Base-by-base conservation (phyloP, 108 stramenopile species). In the Pinguiococcus pyrenoidosus region DNA sequence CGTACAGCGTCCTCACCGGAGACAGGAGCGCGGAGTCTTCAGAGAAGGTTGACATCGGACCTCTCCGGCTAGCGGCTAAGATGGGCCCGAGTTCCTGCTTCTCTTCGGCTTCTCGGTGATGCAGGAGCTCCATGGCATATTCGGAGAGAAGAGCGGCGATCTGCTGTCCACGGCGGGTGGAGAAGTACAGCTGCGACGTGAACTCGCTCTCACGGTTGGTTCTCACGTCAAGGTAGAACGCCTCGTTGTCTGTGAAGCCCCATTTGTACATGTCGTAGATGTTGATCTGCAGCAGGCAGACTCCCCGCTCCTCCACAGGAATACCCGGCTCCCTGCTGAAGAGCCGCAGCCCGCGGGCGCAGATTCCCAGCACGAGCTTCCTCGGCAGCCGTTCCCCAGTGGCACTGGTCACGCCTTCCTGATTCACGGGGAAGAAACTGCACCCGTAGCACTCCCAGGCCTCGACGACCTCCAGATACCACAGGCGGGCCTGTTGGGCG, bases 101-200 rank as follows among this genome's bases (percentile, higher is more conserved):
- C n/a, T n/a, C n/a, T n/a, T n/a, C n/a, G n/a, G n/a, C n/a, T n/a
- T n/a, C n/a, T n/a, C n/a, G n/a, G n/a, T n/a, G n/a, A n/a, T n/a
- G 46, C 20, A 47, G 46, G 20, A 47, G 46, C 18, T 26, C 46
- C 33, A 47, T 17, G 25, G 46, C 46, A 21, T 47, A 47, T 5
- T 47, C 46, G 20, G 46, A 30, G 33, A 47, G 46, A 3, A 47
- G 33, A 27, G 28, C 46, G 32, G 12, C 4, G 28, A 47, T 47
- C 28, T 47, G 7, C 46, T 47, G 2, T 16, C 46, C 46, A 4
- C 30, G 28, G 21, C 2, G 2, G 33, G 46, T 47, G 20, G 28
- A 6, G 21, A 47, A 47, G 6, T 4, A 30, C 28, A 21, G 30
- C 44, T 12, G 21, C 3, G 44, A 14, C 4, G 18, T 45, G 21